Evolutionary conservation across 495 filamentous ascomycete species (phyloP), one percentile per base, ranked within the genome.

Genomic region (Penicillium riverlandense): DNA sequence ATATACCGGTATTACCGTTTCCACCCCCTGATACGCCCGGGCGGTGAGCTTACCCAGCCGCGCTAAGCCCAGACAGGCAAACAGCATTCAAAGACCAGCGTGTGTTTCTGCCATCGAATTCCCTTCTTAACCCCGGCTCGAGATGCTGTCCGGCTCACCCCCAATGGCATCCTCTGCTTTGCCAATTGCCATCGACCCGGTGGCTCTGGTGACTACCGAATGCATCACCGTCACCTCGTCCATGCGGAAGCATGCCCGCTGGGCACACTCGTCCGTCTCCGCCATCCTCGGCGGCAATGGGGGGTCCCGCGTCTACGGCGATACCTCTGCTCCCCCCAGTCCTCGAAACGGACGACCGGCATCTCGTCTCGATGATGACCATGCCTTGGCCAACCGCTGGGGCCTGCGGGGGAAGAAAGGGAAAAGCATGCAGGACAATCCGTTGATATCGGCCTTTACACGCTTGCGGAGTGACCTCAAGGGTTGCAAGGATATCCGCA

Each of bases 361-460:
- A 34, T 40, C 53, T 12, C 34, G 55, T 36, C 46, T 38, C 29
- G 73, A 70, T 45, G 71, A 72, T 38, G 77, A 79, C 50, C 76
- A 74, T 61, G 66, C 57, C 10, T 57, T 80, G 54, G 77, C 73
- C 37, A 82, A 78, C 60, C 63, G 78, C 62, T 99, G 92, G 92
- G 92, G 92, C 2, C 63, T 96, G 46, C 75, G 94, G 53, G 92
- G 92, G 40, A 96, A 95, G 80, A 96, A 90, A 63, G 94, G 92
- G 30, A 94, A 90, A 76, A 96, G 90, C 69, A 86, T 96, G 77
- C 88, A 96, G 72, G 92, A 99, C 68, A 96, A 97, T 58, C 94
- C 92, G 31, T 75, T 99, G 50, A 95, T 99, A 72, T 83, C 87
- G 41, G 91, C 90, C 8, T 99, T 99, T 65, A 88, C 91, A 43